Evolutionary conservation across 805 yeast genomes (phyloP).

Genomic region (Starmerella gropengiesseri): DNA sequence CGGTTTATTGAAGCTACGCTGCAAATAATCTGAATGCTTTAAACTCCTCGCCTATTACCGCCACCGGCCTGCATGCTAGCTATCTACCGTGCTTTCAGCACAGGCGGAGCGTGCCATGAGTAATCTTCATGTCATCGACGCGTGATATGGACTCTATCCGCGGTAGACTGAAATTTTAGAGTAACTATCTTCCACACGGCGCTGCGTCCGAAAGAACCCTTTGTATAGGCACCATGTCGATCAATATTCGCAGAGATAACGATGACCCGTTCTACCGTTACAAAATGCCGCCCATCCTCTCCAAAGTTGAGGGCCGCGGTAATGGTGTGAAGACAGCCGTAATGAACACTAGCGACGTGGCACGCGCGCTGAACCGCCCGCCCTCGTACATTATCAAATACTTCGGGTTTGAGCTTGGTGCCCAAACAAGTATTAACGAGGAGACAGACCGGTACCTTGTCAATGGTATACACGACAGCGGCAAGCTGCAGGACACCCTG

Average conservation of each 20-base stretch:
- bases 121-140: not conserved
- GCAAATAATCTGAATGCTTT: too few species aligned
- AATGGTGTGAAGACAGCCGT: slow-evolving; percentile 97
- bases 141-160: not conserved
- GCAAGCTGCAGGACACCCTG: slow-evolving; percentile 80
- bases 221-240: slow-evolving; percentile 26
- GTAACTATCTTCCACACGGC: too few species aligned
- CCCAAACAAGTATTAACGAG: slow-evolving; percentile 78
- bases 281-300: slow-evolving; percentile 96
- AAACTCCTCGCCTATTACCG: too few species aligned
- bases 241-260: slow-evolving; percentile 93
- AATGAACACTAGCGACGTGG: slow-evolving; percentile 81
- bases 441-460: slow-evolving; percentile 77
- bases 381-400: slow-evolving; percentile 83
- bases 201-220: not conserved
- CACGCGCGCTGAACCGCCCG: slow-evolving; percentile 89
- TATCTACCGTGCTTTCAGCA: too few species aligned
- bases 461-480: slow-evolving; percentile 87
- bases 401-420: slow-evolving; percentile 95
- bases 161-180: slow-evolving; percentile 2
- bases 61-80: too few species aligned
- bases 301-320: slow-evolving; percentile 97
- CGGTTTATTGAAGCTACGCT: too few species aligned
- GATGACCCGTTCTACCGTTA: slow-evolving; percentile 98
- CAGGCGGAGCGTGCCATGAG: too few species aligned